Evolutionary conservation across 208 protist genomes (phyloP).

Genomic region (Leishmania gerbilli): DNA sequence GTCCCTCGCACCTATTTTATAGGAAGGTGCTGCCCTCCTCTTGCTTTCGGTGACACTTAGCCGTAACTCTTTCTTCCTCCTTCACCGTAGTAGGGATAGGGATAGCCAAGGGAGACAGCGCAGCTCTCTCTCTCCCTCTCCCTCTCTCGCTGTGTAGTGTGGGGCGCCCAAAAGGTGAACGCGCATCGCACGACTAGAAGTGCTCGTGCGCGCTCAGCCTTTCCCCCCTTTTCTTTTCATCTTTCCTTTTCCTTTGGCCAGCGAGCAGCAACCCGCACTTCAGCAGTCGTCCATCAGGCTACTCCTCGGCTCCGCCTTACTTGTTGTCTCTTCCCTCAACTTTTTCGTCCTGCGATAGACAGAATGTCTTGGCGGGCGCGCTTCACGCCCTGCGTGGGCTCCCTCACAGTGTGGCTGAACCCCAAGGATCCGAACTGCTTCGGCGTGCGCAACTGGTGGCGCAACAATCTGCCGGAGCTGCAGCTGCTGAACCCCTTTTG

Average conservation of each 20-base stretch:
- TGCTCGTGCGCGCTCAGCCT: background rate
- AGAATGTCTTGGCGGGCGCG: conserved; percentile 90
- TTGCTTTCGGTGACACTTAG: background rate
- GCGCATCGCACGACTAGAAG: background rate
- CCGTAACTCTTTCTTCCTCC: background rate
- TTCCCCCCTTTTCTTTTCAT: background rate
- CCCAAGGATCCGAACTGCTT: conserved; percentile 93
- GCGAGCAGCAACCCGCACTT: background rate
- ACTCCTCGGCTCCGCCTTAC: background rate
- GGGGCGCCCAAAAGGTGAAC: background rate
- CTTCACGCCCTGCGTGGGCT: conserved; percentile 85
- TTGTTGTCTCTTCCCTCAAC: background rate
- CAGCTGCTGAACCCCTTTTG: conserved; percentile 90
- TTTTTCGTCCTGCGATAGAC: background rate
- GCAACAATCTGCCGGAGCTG: conserved; percentile 90
- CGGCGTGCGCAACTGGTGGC: conserved; percentile 92
- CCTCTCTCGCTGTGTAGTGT: background rate
- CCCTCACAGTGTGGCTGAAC: conserved; percentile 90
- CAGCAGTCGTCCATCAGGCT: background rate
- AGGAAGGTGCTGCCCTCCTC: background rate
- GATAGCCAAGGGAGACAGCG: background rate
- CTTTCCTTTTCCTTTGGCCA: background rate
- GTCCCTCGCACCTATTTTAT: background rate
- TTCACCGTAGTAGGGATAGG: background rate
- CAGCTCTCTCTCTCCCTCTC: background rate